Evolutionary conservation across 345 rosid genomes (phyloP), one percentile per base, ranked within the genome.

Genomic region (Eucalyptus paniculata): DNA sequence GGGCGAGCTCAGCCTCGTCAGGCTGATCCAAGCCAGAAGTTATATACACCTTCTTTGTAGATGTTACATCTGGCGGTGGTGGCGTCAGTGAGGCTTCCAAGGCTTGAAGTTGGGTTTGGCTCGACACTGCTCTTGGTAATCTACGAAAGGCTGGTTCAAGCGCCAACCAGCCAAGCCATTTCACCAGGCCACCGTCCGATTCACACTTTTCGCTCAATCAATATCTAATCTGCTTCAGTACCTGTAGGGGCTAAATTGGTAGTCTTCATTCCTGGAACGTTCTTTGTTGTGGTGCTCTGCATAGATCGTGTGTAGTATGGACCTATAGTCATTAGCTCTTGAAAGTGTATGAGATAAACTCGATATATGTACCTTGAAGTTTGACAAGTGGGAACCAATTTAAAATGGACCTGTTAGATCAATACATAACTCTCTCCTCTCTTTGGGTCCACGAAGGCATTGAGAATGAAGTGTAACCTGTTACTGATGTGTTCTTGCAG

Each of bases 401-500:
- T 13, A 37, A 77, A 77, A 77, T 37, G 83, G 47, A 77, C 47
- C 83, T 77, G 47, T 19, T 40, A 13, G 83, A 72, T 72, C 45
- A 72, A 72, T 19, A 37, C 28, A 37, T 21, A 19, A 34, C 21
- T 77, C 47, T 77, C 85, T 21, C 85, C 42, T 12, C 30, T 77
- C 85, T 40, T 77, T 11, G 3, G 85, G 28, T 77, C 47, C 47
- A 7, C 47, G 9, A 77, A 37, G 47, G 47, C 85, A 77, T 40
- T 40, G 85, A 40, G 47, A 77, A 40, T 77, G 47, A 77, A 40
- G 85, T 6, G 30, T 40, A 1, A 77, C 47, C 47, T 77, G 47
- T 34, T 53, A 11, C 40, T 24, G 40, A 50, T 53, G 3, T 47
- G 34, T 54, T 21, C 85, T 86, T 92, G 90, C 88, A 97, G 98